Evolutionary conservation across 768 basidiomycete genomes (phyloP), one percentile per base, ranked within the genome.

Genomic region (Heimioporus sp.): DNA sequence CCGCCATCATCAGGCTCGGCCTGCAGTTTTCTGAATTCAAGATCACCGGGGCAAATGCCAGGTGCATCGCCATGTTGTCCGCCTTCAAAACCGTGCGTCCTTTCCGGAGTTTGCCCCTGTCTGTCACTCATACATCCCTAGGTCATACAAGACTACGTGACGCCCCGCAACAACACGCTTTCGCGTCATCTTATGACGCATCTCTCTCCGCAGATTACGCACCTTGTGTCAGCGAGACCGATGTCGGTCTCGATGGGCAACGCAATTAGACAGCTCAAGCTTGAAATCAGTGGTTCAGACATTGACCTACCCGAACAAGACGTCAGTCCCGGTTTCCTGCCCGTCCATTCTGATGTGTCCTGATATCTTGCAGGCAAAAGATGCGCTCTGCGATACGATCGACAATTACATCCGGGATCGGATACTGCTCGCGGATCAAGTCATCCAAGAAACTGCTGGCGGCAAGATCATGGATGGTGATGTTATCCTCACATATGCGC

Each of bases 191-290:
- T 97, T 42, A 90, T 92, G 81, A 90, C 89, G 10, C 83, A 95
- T 70, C 80, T 97, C 37, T 93, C 92, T 4, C 91, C 92, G 19
- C 94, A 97, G 78, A 96, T 97, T 59, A 86, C 86, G 16, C 86
- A 95, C 69, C 80, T 96, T 10, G 90, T 93, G 9, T 81, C 86
- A 37, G 90, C 92, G 17, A 80, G 94, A 45, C 90, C 92, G 0
- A 89, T 95, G 87, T 89, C 91, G 16, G 85, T 92, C 19, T 90
- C 92, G 21, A 93, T 95, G 90, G 92, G 94, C 0, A 96, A 94
- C 65, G 92, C 94, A 0, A 92, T 93, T 60, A 82, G 94, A 53
- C 89, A 95, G 68, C 76, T 99, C 60, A 99, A 99, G 74, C 76
- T 96, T 50, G 93, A 98, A 63, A 97, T 99, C 64, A 94, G 92